Percentiles rank a stretch among this genome's conserved stretches.
These are phyloP conservation scores for Lolium rigidum DNA, from an alignment of 176 grass and related monocot species.

Conservation along the genomic window DNA sequence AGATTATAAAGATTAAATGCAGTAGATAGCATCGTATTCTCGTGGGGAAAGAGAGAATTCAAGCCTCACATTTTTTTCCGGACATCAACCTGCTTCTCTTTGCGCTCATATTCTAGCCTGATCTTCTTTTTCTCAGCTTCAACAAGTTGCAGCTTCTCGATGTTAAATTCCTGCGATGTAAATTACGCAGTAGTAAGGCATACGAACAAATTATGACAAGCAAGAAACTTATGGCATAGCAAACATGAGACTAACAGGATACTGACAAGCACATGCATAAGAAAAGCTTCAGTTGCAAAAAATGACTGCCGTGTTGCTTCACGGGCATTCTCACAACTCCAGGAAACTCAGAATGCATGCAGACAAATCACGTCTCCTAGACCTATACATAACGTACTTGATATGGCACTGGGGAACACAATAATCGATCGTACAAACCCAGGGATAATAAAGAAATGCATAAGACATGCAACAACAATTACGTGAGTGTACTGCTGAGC, in stretches of 20 bases:
- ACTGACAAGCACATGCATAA: background rate
- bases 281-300: background rate
- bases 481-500: background rate
- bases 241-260: background rate
- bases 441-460: background rate
- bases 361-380: background rate
- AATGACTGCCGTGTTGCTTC: slow-evolving; percentile 12
- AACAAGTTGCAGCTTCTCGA: slow-evolving; percentile 98
- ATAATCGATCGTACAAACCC: background rate
- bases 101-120: slow-evolving; percentile 95
- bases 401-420: background rate
- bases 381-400: background rate
- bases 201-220: background rate
- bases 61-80: slow-evolving; percentile 90
- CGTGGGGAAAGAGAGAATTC: background rate
- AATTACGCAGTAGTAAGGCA: slow-evolving; percentile 26
- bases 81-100: slow-evolving; percentile 99
- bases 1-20: slow-evolving; percentile 24
- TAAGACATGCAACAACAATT: background rate
- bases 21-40: slow-evolving; percentile 17
- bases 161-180: slow-evolving; percentile 90
- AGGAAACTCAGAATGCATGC: slow-evolving; percentile 1
- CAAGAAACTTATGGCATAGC: slow-evolving; percentile 9
- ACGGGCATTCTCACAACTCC: background rate
- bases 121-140: slow-evolving; percentile 99